Conservation (phyloP, 345 rosid species). For the Lepidium africanum region DNA sequence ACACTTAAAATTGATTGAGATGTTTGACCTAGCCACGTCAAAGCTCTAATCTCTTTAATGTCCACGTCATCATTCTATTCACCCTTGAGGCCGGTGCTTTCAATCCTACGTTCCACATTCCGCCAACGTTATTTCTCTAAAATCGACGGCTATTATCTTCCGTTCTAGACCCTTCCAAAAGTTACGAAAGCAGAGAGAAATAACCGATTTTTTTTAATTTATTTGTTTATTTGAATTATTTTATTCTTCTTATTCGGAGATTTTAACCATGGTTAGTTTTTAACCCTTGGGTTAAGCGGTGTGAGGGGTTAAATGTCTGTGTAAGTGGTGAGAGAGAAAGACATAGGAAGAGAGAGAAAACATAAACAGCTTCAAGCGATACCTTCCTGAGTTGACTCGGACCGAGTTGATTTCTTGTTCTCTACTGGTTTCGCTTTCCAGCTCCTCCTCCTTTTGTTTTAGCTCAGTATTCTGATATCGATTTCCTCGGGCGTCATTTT, state of each 20-base stretch:
- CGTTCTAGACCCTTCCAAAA: slow-evolving; percentile 54
- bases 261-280: slow-evolving; percentile 26
- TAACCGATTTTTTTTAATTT: neutral
- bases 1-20: slow-evolving; percentile 7
- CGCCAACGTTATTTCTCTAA: neutral
- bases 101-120: slow-evolving; percentile 32
- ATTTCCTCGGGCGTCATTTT: slow-evolving; percentile 12
- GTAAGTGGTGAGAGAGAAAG: slow-evolving; percentile 22
- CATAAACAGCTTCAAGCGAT: slow-evolving; percentile 19
- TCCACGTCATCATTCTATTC: slow-evolving; percentile 37
- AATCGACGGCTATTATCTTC: slow-evolving; percentile 42
- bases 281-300: slow-evolving; percentile 21
- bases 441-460: slow-evolving; percentile 14
- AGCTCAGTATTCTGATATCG: slow-evolving; percentile 2
- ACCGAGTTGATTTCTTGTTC: slow-evolving; percentile 9
- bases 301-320: slow-evolving; percentile 21
- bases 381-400: slow-evolving; percentile 24
- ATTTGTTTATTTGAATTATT: neutral
- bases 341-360: slow-evolving; percentile 5
- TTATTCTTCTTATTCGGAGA: neutral
- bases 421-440: neutral
- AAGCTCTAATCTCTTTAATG: slow-evolving; percentile 30
- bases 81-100: neutral
- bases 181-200: neutral
- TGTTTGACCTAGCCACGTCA: slow-evolving; percentile 43